Evolutionary conservation across 495 filamentous ascomycete genomes (phyloP).

Genomic region (Aspergillus mulundensis): DNA sequence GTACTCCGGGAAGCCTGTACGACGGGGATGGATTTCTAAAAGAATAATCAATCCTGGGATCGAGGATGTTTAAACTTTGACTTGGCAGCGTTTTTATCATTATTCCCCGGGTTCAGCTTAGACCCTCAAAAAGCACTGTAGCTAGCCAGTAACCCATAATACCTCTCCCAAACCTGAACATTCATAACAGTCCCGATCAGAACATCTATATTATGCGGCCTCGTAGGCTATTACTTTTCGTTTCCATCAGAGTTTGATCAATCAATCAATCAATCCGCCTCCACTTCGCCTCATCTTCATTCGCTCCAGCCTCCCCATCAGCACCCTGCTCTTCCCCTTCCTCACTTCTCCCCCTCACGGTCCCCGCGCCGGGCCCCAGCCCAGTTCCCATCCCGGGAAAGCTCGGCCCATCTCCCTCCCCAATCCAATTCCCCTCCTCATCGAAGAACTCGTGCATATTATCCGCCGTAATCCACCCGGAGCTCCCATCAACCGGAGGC

Average conservation of each 20-base stretch:
- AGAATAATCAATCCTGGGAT: conserved; percentile 23
- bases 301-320: conserved; percentile 23
- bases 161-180: not conserved
- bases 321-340: conserved; percentile 31
- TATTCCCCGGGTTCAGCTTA: not conserved
- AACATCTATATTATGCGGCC: not conserved
- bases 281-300: conserved; percentile 56
- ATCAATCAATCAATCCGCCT: conserved; percentile 48
- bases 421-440: conserved; percentile 60
- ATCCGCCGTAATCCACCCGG: conserved; percentile 94
- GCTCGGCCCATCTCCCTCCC: conserved; percentile 33
- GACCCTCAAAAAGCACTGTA: not conserved
- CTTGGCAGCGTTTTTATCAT: not conserved
- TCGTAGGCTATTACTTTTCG: not conserved
- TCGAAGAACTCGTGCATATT: conserved; percentile 81
- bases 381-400: conserved; percentile 47
- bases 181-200: not conserved
- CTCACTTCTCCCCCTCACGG: conserved; percentile 45
- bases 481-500: conserved; percentile 76
- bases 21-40: conserved; percentile 48
- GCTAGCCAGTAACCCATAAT: not conserved
- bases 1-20: conserved; percentile 45
- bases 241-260: not conserved
- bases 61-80: not conserved
- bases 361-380: conserved; percentile 57